Base-by-base conservation (phyloP, 2,329 filamentous ascomycete species). In the Lasiodiplodia gonubiensis region DNA sequence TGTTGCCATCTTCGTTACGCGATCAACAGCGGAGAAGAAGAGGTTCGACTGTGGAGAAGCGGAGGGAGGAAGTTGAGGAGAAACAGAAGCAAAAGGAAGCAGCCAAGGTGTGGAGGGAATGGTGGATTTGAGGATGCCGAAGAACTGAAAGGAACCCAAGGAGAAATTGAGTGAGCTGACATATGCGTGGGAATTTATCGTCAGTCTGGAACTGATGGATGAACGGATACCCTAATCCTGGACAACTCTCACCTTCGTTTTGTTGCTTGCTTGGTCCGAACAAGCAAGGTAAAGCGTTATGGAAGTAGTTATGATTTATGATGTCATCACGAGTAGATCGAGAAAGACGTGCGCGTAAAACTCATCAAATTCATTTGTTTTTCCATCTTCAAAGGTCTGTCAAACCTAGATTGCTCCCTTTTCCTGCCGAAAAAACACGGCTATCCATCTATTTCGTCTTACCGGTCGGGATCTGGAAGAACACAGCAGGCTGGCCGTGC, bases 401-500 rank as follows among this genome's bases (percentile, higher is more conserved):
- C 42, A 46, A 21, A 46, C n/a, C 42, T 18, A 46, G 11, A 3
- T 21, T 21, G 42, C n/a, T 21, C 18, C 42, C 6, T n/a, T 33
- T 33, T 33, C 30, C 30, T 18, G 18, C 14, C 16, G 6, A 18
- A 18, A n/a, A 42, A 18, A 4, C 39, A n/a, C n/a, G 33, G 4
- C 8, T 23, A 21, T 37, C 8, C 42, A 37, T 21, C 33, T 65
- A 68, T 55, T 64, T 68, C 30, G 33, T 74, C 80, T 88, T 90
- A 33, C 89, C 89, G 10, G 89, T 91, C 4, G 90, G 89, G 72
- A 92, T 90, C 77, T 88, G 86, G 81, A 91, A 91, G 68, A 90
- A 83, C 23, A 91, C 84, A 35, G 86, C 86, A 33, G 85, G 81
- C 77, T 88, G 81, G 1, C 86, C 88, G 74, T 87, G 84, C 70